Evolutionary conservation across 1,284 basidiomycete species (phyloP), one percentile per base, ranked within the genome.

Genomic region (Ustilago xerochloae): DNA sequence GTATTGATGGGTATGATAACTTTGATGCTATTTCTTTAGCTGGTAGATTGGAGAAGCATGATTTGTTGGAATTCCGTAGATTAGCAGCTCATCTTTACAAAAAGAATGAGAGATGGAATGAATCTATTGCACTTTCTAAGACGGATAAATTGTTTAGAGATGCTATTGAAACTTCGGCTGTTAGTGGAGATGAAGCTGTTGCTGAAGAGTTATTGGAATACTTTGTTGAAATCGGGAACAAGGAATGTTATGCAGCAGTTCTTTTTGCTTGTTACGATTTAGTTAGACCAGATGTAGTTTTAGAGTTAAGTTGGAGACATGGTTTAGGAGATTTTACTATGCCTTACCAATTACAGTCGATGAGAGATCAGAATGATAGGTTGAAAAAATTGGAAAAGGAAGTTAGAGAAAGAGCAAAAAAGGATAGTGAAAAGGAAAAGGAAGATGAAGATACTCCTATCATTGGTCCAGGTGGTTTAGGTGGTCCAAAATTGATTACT

Each of bases 1-100:
- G 93, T 22, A 94, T 99, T 71, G 95, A 98, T 86, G 94, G 93
- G 84, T 95, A 96, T 82, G 94, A 98, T 86, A 97, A 97, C 86
- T 99, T 97, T 87, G 93, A 99, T 86, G 93, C 93, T 70, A 90
- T 95, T 74, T 89, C 87, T 48, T 90, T 99, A 29, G 96, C 97
- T 3, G 89, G 89, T 78, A 89, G 92, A 48, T 86, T 99, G 63
- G 93, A 97, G 86, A 90, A 89, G 77, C 95, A 98, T 84, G 92
- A 93, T 63, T 88, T 99, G 43, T 88, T 99, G 36, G 97, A 99
- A 85, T 99, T 99, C 90, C 89, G 97, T 12, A 68, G 79, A 10
- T 73, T 99, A 28, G 95, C 97, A 20, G 94, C 95, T 32, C 92
- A 98, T 84, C 86, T 99, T 36, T 99, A 97, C 89, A 94, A 97